Evolutionary conservation across 2,329 filamentous ascomycete species (phyloP).

Genomic region (Colletotrichum truncatum): DNA sequence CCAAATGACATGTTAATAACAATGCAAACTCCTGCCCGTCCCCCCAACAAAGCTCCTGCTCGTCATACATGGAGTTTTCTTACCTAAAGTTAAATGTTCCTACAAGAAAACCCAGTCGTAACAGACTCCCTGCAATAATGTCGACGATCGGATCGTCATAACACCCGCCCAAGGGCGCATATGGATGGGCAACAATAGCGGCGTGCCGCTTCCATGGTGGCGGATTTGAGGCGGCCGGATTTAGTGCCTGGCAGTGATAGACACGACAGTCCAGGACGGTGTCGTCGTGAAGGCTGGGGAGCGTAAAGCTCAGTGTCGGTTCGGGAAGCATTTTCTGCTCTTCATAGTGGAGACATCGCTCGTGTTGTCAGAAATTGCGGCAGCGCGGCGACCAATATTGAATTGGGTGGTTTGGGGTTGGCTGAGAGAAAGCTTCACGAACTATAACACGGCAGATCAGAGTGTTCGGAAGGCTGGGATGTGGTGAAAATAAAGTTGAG

Average conservation of each 20-base stretch:
- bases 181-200: conserved; percentile 86
- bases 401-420: too few species aligned
- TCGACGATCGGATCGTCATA: conserved; percentile 85
- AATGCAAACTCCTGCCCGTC: neutral
- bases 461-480: too few species aligned
- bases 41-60: neutral
- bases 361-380: neutral
- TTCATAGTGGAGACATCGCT: conserved; percentile 30
- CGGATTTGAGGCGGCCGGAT: conserved; percentile 39
- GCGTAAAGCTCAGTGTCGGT: conserved; percentile 73
- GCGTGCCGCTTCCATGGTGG: conserved; percentile 58
- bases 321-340: conserved; percentile 59
- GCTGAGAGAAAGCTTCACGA: too few species aligned
- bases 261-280: conserved; percentile 81
- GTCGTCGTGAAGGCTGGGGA: conserved; percentile 87
- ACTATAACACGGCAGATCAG: too few species aligned
- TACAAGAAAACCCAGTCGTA: conserved; percentile 78
- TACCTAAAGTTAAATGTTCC: conserved; percentile 94
- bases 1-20: neutral
- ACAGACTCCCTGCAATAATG: conserved; percentile 69
- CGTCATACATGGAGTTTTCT: conserved; percentile 30
- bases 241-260: conserved; percentile 72
- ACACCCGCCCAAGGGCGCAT: conserved; percentile 85
- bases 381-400: too few species aligned
- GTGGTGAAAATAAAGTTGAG: too few species aligned